These are phyloP conservation scores for Metarhizium robertsii DNA, from an alignment of 2,329 filamentous ascomycete species.

Conservation along the genomic window DNA sequence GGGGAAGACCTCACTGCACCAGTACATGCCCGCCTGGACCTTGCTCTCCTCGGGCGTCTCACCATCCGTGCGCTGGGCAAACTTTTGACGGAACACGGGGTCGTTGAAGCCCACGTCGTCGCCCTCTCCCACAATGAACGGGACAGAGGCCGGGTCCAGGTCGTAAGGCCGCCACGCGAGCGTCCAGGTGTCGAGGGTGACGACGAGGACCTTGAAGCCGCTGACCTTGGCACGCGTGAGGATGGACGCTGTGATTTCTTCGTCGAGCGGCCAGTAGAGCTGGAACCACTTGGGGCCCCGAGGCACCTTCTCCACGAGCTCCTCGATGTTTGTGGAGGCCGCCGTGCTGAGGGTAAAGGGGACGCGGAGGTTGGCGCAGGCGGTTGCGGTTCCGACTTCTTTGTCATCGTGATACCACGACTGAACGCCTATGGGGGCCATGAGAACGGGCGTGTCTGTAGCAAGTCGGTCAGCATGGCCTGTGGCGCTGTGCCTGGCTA, in stretches of 20 bases:
- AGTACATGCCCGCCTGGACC: constrained; percentile 39
- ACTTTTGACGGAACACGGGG: constrained; percentile 44
- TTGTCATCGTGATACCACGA: constrained; percentile 55
- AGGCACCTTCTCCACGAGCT: constrained; percentile 50
- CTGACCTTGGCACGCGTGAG: constrained; percentile 49
- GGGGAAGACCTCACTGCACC: constrained; percentile 43
- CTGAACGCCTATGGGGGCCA: constrained; percentile 64
- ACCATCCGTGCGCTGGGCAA: constrained; percentile 28
- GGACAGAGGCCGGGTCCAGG: constrained; percentile 52
- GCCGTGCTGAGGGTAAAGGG: constrained; percentile 63
- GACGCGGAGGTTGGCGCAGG: constrained; percentile 48
- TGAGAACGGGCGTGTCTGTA: constrained; percentile 31
- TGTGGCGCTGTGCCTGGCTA: not conserved
- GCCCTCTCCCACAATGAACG: constrained; percentile 51
- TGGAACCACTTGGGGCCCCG: constrained; percentile 60
- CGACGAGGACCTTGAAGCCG: constrained; percentile 57
- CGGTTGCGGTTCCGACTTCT: constrained; percentile 55
- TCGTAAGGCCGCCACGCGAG: constrained; percentile 62
- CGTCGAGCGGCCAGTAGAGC: constrained; percentile 62
- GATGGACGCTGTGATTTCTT: constrained; percentile 56
- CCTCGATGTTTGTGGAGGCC: constrained; percentile 52
- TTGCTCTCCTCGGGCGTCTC: constrained; percentile 37
- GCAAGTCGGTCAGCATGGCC: not conserved
- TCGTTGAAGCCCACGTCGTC: constrained; percentile 56
- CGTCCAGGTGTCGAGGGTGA: constrained; percentile 64